Evolutionary conservation across 345 rosid species (phyloP).

Genomic region (Durio zibethinus): DNA sequence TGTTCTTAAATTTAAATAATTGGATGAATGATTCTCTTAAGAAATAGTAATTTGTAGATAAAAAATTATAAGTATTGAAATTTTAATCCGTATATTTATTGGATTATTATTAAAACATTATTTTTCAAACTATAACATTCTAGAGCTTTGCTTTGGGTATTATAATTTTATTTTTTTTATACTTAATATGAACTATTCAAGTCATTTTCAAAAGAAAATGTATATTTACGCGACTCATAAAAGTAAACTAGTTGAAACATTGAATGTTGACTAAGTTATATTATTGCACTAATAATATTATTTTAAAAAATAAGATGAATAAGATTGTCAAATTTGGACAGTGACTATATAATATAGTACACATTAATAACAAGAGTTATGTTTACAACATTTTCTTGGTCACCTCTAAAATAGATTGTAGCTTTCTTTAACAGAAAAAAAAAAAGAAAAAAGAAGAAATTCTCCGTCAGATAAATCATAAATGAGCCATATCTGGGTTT

Average conservation of each 20-base stretch:
- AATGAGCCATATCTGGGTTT: background rate
- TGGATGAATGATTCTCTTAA: too few relatives aligned
- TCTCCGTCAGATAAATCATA: background rate
- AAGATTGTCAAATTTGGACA: background rate
- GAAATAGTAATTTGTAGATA: too few relatives aligned
- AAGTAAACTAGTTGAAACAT: background rate
- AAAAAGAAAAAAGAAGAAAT: too few relatives aligned
- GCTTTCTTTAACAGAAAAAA: too few relatives aligned
- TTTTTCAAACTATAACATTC: too few relatives aligned
- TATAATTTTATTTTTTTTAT: background rate
- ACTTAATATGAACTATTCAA: background rate
- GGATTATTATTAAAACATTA: too few relatives aligned
- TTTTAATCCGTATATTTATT: too few relatives aligned
- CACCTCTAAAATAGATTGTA: background rate
- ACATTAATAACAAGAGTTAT: background rate
- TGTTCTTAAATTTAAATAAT: too few relatives aligned
- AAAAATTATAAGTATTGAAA: too few relatives aligned
- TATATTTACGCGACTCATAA: background rate
- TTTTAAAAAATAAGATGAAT: too few relatives aligned
- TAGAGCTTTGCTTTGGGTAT: background rate
- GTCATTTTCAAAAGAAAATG: background rate
- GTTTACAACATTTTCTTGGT: background rate
- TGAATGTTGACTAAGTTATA: background rate
- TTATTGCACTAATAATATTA: background rate
- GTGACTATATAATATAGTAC: background rate